Conservation (phyloP, 2,329 filamentous ascomycete genomes). For the Rutstroemia sp. region DNA sequence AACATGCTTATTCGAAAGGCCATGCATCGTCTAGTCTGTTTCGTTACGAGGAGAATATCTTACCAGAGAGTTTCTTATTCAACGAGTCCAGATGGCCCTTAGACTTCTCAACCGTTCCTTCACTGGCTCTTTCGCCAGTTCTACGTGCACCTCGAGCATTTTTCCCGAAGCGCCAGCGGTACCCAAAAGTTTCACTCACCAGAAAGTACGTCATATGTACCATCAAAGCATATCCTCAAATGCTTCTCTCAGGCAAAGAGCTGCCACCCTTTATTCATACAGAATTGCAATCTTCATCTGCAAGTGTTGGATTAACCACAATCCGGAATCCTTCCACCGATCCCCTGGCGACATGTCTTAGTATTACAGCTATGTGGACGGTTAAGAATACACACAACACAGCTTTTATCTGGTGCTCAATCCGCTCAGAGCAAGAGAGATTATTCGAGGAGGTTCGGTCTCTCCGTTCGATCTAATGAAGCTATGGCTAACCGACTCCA, state of each 20-base stretch:
- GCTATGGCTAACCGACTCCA: background rate
- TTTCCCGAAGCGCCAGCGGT: background rate
- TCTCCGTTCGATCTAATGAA: background rate
- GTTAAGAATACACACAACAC: constrained; percentile 13
- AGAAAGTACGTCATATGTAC: constrained; percentile 14
- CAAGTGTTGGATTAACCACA: background rate
- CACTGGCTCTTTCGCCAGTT: background rate
- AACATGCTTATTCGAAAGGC: too few species aligned
- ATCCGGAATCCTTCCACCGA: background rate
- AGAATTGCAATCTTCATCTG: background rate
- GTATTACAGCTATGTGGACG: constrained; percentile 12
- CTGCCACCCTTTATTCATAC: constrained; percentile 16
- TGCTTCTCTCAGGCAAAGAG: constrained; percentile 12
- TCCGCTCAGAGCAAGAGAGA: constrained; percentile 16
- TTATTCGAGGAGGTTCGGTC: constrained; percentile 13
- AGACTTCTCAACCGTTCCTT: too few species aligned
- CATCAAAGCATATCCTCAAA: constrained; percentile 14
- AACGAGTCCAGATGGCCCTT: too few species aligned
- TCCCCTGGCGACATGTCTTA: constrained; percentile 12
- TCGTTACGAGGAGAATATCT: too few species aligned
- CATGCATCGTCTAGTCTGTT: too few species aligned
- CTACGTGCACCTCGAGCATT: constrained; percentile 11
- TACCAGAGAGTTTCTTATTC: too few species aligned
- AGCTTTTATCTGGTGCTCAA: constrained; percentile 14
- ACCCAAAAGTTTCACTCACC: constrained; percentile 10